These are phyloP conservation scores for Andrographis paniculata DNA, from an alignment of 305 asterid species.

Conservation along the genomic window DNA sequence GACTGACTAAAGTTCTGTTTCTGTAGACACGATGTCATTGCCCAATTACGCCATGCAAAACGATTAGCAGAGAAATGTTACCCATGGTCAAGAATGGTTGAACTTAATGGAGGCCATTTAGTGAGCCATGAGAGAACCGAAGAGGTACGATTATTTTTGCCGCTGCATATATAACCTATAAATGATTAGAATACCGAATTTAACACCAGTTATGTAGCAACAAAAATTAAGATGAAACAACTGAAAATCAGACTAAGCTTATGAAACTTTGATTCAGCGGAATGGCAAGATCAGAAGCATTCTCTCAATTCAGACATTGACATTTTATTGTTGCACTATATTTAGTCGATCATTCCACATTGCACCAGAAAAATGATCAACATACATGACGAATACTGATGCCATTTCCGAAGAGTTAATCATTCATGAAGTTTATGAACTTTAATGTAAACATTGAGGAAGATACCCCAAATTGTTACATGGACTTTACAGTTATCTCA, in stretches of 20 bases:
- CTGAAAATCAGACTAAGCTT: too few relatives aligned
- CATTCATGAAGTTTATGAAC: too few relatives aligned
- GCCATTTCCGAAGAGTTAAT: too few relatives aligned
- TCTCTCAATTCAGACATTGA: too few relatives aligned
- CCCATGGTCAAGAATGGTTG: constrained; percentile 91
- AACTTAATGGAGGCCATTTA: constrained; percentile 91
- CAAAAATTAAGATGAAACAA: not conserved
- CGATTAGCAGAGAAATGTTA: constrained; percentile 65
- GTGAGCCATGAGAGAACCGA: constrained; percentile 93
- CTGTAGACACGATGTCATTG: constrained; percentile 76
- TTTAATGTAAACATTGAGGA: too few relatives aligned
- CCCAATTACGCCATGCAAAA: constrained; percentile 84
- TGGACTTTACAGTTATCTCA: too few relatives aligned
- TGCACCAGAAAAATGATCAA: too few relatives aligned
- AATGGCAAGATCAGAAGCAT: too few relatives aligned
- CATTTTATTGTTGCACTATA: too few relatives aligned
- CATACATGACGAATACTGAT: not conserved
- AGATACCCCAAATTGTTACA: too few relatives aligned
- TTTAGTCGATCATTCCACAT: not conserved
- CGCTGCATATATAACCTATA: not conserved
- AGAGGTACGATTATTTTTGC: constrained; percentile 42
- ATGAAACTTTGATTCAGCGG: too few relatives aligned
- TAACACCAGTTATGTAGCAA: not conserved
- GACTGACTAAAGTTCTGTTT: constrained; percentile 21
- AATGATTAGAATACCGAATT: not conserved